Percentiles rank a stretch among this genome's conserved stretches.
Evolutionary conservation across 768 basidiomycete species (phyloP).

Genomic region (Suillus occidentalis): DNA sequence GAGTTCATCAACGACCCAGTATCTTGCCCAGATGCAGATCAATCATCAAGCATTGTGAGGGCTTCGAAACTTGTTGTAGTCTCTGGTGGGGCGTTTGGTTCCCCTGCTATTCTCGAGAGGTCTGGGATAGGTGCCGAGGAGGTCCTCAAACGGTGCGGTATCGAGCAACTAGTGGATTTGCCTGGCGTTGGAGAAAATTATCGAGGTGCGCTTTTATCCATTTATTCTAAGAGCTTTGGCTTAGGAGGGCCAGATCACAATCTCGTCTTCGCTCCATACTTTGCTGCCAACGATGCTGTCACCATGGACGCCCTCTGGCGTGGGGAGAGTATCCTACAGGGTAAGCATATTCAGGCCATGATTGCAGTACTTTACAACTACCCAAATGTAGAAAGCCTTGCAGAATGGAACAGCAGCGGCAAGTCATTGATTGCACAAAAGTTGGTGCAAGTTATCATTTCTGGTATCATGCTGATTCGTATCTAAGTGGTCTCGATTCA

Average conservation of each 20-base stretch:
- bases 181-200: conserved; percentile 79
- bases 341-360: conserved; percentile 31
- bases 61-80: conserved; percentile 49
- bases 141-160: conserved; percentile 46
- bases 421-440: conserved; percentile 51
- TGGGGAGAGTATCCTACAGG: conserved; percentile 37
- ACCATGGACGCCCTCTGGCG: conserved; percentile 51
- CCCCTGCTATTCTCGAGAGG: conserved; percentile 55
- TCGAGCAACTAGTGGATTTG: conserved; percentile 57
- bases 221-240: no score
- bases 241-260: conserved; percentile 29
- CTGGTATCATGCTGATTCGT: not conserved
- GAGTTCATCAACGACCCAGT: conserved; percentile 44
- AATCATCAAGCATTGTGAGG: conserved; percentile 27
- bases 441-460: conserved; percentile 30
- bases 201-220: conserved; percentile 38
- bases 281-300: conserved; percentile 43
- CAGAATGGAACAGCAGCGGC: conserved; percentile 35
- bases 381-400: conserved; percentile 14
- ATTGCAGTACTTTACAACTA: conserved; percentile 6
- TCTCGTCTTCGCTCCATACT: conserved; percentile 31
- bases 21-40: conserved; percentile 21
- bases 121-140: conserved; percentile 64
- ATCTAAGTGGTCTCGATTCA: conserved; percentile 42
- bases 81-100: conserved; percentile 55